A percentile compares a stretch with the other conserved stretches of the same genome.
Conservation (phyloP, 1,139 yeast genomes). For the Hansenula anomala region DNA sequence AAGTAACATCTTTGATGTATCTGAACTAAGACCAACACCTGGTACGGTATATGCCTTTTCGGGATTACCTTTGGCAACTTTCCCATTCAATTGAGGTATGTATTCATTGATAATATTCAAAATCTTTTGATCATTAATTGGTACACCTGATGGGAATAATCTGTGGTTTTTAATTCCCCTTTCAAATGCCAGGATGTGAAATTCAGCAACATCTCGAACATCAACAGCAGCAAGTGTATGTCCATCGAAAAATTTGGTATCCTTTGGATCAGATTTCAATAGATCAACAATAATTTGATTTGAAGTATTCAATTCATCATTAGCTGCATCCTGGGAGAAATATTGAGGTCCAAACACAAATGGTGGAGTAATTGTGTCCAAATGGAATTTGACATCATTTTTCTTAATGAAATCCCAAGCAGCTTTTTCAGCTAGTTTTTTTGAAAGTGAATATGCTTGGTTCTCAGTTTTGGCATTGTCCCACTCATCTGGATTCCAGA, state of each 20-base stretch:
- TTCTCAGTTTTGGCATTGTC: constrained; percentile 23
- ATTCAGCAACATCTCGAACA: constrained; percentile 38
- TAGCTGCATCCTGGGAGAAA: constrained; percentile 28
- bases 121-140: constrained; percentile 16
- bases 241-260: constrained; percentile 11
- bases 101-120: constrained; percentile 28
- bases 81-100: constrained; percentile 1
- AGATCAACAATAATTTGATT: constrained; percentile 19
- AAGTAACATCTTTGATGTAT: neutral
- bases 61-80: constrained; percentile 1
- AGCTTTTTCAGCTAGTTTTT: constrained; percentile 46
- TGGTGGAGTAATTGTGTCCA: constrained; percentile 43
- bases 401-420: constrained; percentile 48
- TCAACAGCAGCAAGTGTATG: constrained; percentile 26
- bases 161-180: constrained; percentile 31
- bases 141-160: constrained; percentile 13
- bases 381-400: constrained; percentile 34
- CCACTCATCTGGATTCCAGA: constrained; percentile 41
- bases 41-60: neutral
- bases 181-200: constrained; percentile 35
- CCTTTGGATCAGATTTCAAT: constrained; percentile 21
- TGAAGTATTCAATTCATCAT: constrained; percentile 34
- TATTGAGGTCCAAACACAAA: constrained; percentile 45
- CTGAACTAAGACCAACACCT: neutral
- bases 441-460: constrained; percentile 44